Conservation (phyloP, 1,139 yeast genomes). For the Candida sanyaensis region DNA sequence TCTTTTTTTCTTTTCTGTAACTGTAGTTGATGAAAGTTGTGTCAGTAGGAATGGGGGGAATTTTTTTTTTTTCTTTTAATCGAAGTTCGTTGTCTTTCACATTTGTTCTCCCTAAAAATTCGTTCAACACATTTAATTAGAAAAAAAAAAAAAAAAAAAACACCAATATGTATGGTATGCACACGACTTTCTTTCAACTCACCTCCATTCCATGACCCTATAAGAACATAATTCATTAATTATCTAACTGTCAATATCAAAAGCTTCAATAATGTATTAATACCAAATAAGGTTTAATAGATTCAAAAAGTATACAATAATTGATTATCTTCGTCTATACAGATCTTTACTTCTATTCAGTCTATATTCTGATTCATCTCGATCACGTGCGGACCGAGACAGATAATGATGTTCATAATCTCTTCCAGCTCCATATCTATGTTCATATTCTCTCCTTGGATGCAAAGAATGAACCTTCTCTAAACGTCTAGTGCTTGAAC, state of each 20-base stretch:
- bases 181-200: neutral
- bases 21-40: neutral
- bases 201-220: too few relatives aligned
- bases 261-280: too few relatives aligned
- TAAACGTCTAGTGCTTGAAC: neutral
- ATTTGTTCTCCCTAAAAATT: neutral
- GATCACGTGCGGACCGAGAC: conserved; percentile 7
- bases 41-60: neutral
- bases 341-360: neutral
- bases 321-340: neutral
- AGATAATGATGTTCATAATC: conserved; percentile 2
- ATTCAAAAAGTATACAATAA: neutral
- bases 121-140: neutral
- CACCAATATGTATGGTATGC: neutral
- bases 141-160: neutral
- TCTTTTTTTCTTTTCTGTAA: too few relatives aligned
- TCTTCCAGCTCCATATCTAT: conserved; percentile 11
- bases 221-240: too few relatives aligned
- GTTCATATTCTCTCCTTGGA: conserved; percentile 2
- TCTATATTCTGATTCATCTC: conserved; percentile 11
- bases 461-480: neutral
- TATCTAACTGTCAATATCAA: too few relatives aligned
- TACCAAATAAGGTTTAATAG: too few relatives aligned
- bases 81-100: neutral
- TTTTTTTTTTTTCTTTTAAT: too few relatives aligned